phyloP scores from a whole-genome alignment of 768 basidiomycete species.

The Pleurotus sapidus region DNA sequence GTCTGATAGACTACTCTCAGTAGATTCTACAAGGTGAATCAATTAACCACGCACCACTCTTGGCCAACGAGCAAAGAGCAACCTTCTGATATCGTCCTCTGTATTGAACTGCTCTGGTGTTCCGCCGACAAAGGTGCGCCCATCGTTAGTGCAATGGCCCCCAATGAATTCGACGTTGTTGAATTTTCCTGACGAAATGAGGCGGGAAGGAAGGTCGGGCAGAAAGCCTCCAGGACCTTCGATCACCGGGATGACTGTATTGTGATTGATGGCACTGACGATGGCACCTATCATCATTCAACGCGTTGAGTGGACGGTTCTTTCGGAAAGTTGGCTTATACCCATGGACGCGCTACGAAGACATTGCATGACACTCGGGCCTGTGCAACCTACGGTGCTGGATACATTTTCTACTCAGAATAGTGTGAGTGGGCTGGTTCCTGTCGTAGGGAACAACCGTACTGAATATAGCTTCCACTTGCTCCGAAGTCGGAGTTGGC shows the following conservation, averaged over 20 bases:
- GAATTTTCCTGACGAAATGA: conserved; percentile 30
- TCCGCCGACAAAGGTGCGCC: conserved; percentile 36
- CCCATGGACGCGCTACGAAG: conserved; percentile 34
- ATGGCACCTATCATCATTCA: conserved; percentile 25
- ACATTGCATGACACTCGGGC: conserved; percentile 24
- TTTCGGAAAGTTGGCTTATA: conserved; percentile 3
- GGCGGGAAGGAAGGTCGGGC: conserved; percentile 32
- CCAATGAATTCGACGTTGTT: conserved; percentile 30
- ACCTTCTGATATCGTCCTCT: conserved; percentile 34
- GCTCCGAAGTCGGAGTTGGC: conserved; percentile 25
- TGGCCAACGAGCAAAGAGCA: conserved; percentile 32
- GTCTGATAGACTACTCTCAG: conserved; percentile 17
- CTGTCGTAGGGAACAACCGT: background rate
- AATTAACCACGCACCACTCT: conserved; percentile 25
- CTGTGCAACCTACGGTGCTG: conserved; percentile 24
- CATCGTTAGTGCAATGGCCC: conserved; percentile 43
- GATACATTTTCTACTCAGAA: conserved; percentile 23
- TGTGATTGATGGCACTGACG: conserved; percentile 36
- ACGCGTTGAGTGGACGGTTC: background rate
- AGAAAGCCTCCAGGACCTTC: conserved; percentile 27
- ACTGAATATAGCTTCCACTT: conserved; percentile 28
- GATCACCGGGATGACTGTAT: conserved; percentile 25
- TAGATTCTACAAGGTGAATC: too few species aligned
- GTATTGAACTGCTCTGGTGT: conserved; percentile 33
- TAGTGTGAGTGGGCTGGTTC: background rate